A percentile compares a stretch with the other conserved stretches of the same genome.
Conservation (phyloP, 2,329 filamentous ascomycete species). For the Colletotrichum chrysophilum region DNA sequence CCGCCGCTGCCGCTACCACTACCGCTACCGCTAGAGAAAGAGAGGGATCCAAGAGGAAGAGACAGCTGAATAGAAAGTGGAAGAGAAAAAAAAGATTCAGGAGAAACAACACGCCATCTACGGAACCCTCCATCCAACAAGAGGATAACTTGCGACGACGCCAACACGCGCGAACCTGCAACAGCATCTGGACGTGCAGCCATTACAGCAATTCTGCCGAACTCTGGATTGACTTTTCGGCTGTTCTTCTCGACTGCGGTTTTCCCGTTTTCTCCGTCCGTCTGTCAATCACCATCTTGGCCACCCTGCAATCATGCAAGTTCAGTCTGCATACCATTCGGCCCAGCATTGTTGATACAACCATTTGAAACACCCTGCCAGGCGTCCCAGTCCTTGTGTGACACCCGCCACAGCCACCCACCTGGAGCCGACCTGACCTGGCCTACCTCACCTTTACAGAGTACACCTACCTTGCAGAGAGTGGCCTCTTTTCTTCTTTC, state of each 20-base stretch:
- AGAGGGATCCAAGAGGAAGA: background rate
- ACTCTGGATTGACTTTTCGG: background rate
- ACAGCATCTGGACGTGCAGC: background rate
- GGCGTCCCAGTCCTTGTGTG: conserved; percentile 20
- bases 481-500: background rate
- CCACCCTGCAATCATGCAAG: conserved; percentile 25
- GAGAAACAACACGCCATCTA: background rate
- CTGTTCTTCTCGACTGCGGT: background rate
- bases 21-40: background rate
- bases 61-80: background rate
- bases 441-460: background rate
- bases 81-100: background rate
- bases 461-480: background rate
- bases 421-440: background rate
- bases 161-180: background rate
- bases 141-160: conserved; percentile 15
- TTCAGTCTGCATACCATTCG: conserved; percentile 20
- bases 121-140: background rate
- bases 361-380: conserved; percentile 28
- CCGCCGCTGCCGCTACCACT: background rate
- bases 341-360: conserved; percentile 30
- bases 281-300: conserved; percentile 1
- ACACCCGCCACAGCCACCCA: conserved; percentile 19
- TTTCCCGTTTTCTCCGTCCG: background rate
- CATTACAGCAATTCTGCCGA: background rate